Conservation (phyloP, 768 basidiomycete species). For the Pulveroboletus sp. region DNA sequence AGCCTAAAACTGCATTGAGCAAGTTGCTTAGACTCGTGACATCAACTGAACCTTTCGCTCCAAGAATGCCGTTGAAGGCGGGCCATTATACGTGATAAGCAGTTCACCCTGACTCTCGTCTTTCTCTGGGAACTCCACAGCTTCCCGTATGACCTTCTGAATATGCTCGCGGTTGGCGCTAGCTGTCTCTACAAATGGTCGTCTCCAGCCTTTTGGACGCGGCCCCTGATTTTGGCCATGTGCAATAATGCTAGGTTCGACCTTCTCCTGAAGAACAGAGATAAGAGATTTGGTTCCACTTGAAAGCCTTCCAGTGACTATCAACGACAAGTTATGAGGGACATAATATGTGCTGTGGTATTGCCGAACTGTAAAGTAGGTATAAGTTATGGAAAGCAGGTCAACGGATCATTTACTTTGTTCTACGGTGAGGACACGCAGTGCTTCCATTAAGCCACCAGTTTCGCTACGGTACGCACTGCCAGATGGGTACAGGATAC, state of each 20-base stretch:
- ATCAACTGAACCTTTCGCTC: constrained; percentile 54
- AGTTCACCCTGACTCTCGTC: constrained; percentile 95
- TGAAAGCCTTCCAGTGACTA: constrained; percentile 84
- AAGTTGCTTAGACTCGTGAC: neutral
- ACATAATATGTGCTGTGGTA: constrained; percentile 90
- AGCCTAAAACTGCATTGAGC: constrained; percentile 45
- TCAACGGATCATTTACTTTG: constrained; percentile 56
- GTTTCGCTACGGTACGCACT: constrained; percentile 97
- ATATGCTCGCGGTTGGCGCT: constrained; percentile 61
- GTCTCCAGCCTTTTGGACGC: constrained; percentile 79
- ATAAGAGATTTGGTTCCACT: constrained; percentile 72
- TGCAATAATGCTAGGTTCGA: constrained; percentile 76
- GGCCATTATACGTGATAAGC: constrained; percentile 71
- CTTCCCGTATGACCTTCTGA: constrained; percentile 48
- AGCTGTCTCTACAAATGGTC: constrained; percentile 87
- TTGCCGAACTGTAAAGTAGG: constrained; percentile 58
- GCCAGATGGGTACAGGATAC: constrained; percentile 68
- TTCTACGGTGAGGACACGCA: constrained; percentile 79
- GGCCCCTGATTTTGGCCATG: constrained; percentile 71
- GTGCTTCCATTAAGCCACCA: constrained; percentile 89
- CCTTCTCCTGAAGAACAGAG: constrained; percentile 70
- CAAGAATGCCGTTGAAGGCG: constrained; percentile 64
- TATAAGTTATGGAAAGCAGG: constrained; percentile 13
- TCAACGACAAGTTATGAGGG: constrained; percentile 87
- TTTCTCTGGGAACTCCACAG: constrained; percentile 92